Evolutionary conservation across 169 alveolate genomes (phyloP), one percentile per base, ranked within the genome.

Genomic region (Haemoproteus tartakovskyi): DNA sequence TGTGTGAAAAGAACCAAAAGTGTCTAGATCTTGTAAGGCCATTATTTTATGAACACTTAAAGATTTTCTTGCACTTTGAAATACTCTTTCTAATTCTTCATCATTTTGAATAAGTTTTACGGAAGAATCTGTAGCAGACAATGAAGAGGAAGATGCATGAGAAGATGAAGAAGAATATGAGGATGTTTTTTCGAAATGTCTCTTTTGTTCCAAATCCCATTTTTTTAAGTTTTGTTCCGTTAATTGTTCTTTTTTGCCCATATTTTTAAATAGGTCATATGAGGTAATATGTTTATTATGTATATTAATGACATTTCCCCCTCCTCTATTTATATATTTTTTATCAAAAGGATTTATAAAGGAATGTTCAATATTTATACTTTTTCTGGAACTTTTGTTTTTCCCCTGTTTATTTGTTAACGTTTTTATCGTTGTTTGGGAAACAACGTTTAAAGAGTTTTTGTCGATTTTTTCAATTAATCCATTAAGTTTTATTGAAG

Each of bases 61-160:
- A 37, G 84, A 74, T 30, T 51, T 74, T 38, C 84, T 74, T 21
- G 61, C 84, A 57, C 40, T 74, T 63, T 45, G 54, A 37, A 74
- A 74, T 45, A 74, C 57, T 74, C 33, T 74, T 33, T 52, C 29
- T 26, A 74, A 38, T 29, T 74, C 84, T 6, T 74, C 62, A 21
- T 74, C 84, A 27, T 74, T 51, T 57, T 74, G 84, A 16, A 74
- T 29, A 21, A 74, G 41, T 56, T 74, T 78, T 22, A 74, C 78
- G n/a, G 84, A 74, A 5, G 84, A 64, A n/a, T 50, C 26, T 2
- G 84, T 57, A 22, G 67, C 45, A 36, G 60, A 40, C 1, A 56
- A 37, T 16, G 43, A 48, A n/a, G 60, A 30, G 36, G 62, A 40
- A 4, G 59, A 33, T n/a, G n/a, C 41, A 18, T 16, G 30, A 18